phyloP scores from a whole-genome alignment of 1,139 yeast species.

The Nakaseomyces bracarensis region DNA sequence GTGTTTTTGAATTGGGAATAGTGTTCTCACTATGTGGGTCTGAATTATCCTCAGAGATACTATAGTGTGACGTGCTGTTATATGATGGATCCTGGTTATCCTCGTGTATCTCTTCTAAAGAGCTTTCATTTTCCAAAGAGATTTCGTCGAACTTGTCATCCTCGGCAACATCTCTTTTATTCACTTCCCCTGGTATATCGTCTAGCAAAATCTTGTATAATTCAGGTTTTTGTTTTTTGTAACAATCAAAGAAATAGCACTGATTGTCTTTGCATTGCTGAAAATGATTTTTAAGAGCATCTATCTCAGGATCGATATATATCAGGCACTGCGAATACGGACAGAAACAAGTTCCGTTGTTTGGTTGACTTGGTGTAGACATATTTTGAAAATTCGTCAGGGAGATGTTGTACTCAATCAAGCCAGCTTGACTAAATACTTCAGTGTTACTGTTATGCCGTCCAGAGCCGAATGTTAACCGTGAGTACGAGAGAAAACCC shows the following conservation, averaged over 20 bases:
- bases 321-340: conserved; percentile 24
- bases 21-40: no score
- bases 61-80: background rate
- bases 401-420: conserved; percentile 23
- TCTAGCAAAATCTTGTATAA: background rate
- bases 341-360: conserved; percentile 20
- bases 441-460: background rate
- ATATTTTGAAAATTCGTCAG: conserved; percentile 17
- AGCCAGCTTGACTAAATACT: conserved; percentile 16
- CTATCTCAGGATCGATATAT: conserved; percentile 6
- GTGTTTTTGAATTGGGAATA: no score
- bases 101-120: background rate
- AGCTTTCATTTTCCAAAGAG: background rate
- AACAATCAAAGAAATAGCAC: conserved; percentile 20
- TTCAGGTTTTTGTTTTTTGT: background rate
- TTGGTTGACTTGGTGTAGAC: no score
- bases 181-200: background rate
- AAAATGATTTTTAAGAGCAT: conserved; percentile 17
- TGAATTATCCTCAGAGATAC: background rate
- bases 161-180: background rate
- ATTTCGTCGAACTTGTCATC: background rate
- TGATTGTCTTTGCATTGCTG: conserved; percentile 17
- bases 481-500: conserved; percentile 13
- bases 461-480: conserved; percentile 14
- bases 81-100: background rate